A percentile compares a stretch with the other conserved stretches of the same genome.
phyloP scores from a whole-genome alignment of 2,329 filamentous ascomycete species.

The Fusarium paranaense region DNA sequence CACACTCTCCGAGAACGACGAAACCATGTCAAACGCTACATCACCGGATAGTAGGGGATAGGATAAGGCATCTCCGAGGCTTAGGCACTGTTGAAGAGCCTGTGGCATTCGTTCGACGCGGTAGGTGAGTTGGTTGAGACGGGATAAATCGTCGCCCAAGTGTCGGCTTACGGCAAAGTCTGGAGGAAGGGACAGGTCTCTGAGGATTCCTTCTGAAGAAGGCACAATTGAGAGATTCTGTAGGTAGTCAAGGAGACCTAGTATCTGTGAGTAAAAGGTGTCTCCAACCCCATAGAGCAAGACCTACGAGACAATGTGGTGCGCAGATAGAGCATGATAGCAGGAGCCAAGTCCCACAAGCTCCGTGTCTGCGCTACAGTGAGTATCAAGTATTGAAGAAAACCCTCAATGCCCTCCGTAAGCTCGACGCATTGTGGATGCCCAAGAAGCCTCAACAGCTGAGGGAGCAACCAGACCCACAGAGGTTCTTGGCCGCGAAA shows the following conservation, averaged over 20 bases:
- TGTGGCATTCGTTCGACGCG: slow-evolving; percentile 54
- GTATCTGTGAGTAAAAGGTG: background rate
- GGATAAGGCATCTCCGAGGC: slow-evolving; percentile 58
- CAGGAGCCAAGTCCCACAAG: slow-evolving; percentile 61
- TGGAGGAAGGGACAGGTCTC: slow-evolving; percentile 54
- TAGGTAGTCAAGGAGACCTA: slow-evolving; percentile 51
- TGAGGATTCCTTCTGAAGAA: slow-evolving; percentile 43
- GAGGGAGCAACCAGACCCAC: slow-evolving; percentile 74
- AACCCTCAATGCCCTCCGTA: slow-evolving; percentile 62
- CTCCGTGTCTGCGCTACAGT: slow-evolving; percentile 56
- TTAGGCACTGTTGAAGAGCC: slow-evolving; percentile 59
- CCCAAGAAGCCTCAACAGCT: slow-evolving; percentile 67
- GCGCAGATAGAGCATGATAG: slow-evolving; percentile 62
- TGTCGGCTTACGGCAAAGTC: slow-evolving; percentile 52
- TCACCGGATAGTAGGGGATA: slow-evolving; percentile 53
- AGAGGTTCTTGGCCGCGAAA: slow-evolving; percentile 70
- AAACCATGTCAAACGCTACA: slow-evolving; percentile 46
- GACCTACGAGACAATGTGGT: slow-evolving; percentile 59
- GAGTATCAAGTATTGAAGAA: slow-evolving; percentile 63
- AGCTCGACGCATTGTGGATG: slow-evolving; percentile 61
- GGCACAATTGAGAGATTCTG: slow-evolving; percentile 47
- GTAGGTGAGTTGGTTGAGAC: slow-evolving; percentile 52
- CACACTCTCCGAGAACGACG: slow-evolving; percentile 54
- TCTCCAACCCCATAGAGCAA: background rate
- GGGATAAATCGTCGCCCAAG: slow-evolving; percentile 41